These are phyloP conservation scores for Teratosphaeriaceae sp. DNA, from an alignment of 2,329 filamentous ascomycete species.

Conservation along the genomic window DNA sequence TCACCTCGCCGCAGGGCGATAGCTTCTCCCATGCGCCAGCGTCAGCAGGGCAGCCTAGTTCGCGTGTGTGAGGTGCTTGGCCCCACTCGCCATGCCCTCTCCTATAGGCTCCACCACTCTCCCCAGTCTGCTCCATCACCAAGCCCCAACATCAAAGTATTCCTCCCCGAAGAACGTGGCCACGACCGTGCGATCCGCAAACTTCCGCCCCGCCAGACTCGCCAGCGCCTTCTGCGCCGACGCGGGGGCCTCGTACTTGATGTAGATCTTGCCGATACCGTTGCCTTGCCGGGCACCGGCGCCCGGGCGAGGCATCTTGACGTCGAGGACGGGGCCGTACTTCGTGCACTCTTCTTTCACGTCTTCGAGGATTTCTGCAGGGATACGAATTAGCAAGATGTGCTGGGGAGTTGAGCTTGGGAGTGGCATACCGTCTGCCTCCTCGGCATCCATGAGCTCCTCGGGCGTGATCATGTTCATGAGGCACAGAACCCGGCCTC, in stretches of 20 bases:
- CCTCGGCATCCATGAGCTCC: slow-evolving; percentile 86
- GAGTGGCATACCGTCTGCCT: slow-evolving; percentile 83
- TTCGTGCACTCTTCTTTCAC: slow-evolving; percentile 90
- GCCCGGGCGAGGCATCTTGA: slow-evolving; percentile 86
- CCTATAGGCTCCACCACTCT: too few relatives aligned
- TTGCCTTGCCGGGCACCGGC: slow-evolving; percentile 76
- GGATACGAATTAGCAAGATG: background rate
- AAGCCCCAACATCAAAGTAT: slow-evolving; percentile 87
- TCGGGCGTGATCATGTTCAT: slow-evolving; percentile 98
- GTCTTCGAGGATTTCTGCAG: slow-evolving; percentile 87
- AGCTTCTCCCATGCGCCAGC: too few relatives aligned
- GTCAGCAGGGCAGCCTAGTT: too few relatives aligned
- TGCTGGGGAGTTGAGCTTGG: background rate
- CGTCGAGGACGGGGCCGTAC: slow-evolving; percentile 74
- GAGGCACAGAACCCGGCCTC: slow-evolving; percentile 78
- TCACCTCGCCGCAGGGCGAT: too few relatives aligned
- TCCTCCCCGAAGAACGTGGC: slow-evolving; percentile 97
- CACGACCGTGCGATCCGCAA: slow-evolving; percentile 92
- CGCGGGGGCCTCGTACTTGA: slow-evolving; percentile 79
- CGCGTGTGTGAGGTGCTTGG: too few relatives aligned
- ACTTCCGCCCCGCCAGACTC: slow-evolving; percentile 90
- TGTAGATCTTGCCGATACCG: slow-evolving; percentile 94
- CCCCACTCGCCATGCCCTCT: too few relatives aligned
- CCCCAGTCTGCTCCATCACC: too few relatives aligned
- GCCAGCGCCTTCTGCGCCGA: slow-evolving; percentile 77